phyloP scores from a whole-genome alignment of 2,329 filamentous ascomycete species.

The Diaporthe sp. region DNA sequence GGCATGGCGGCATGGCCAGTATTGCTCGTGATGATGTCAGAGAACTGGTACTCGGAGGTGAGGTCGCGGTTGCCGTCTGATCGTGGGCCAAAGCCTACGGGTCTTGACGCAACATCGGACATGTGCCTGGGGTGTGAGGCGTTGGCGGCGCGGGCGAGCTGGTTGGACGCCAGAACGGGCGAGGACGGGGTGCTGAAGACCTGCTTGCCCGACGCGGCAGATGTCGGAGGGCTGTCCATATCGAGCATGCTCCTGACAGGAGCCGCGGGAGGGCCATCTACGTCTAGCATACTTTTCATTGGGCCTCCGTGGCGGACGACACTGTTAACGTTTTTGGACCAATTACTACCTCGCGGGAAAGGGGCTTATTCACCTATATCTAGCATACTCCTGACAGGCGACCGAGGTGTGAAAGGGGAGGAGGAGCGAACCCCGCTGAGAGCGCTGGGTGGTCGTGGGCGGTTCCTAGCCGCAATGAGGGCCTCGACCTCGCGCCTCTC shows the following conservation, averaged over 20 bases:
- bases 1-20: slow-evolving; percentile 60
- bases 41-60: slow-evolving; percentile 72
- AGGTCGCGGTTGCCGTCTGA: slow-evolving; percentile 55
- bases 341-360: slow-evolving; percentile 23
- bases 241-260: slow-evolving; percentile 78
- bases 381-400: slow-evolving; percentile 78
- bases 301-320: neutral
- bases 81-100: slow-evolving; percentile 62
- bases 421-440: slow-evolving; percentile 58
- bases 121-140: slow-evolving; percentile 63
- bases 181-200: slow-evolving; percentile 62
- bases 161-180: slow-evolving; percentile 56
- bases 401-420: slow-evolving; percentile 72
- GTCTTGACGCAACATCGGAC: slow-evolving; percentile 67
- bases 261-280: slow-evolving; percentile 50
- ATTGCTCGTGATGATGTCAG: slow-evolving; percentile 68
- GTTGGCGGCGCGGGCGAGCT: slow-evolving; percentile 49
- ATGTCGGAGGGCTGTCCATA: slow-evolving; percentile 60
- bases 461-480: slow-evolving; percentile 69
- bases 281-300: slow-evolving; percentile 62
- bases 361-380: slow-evolving; percentile 67
- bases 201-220: slow-evolving; percentile 60
- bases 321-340: neutral
- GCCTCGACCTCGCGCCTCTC: slow-evolving; percentile 81
- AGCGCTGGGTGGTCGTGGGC: slow-evolving; percentile 50